A percentile compares a stretch with the other conserved stretches of the same genome.
These are phyloP conservation scores for Mycosphaerella sp. DNA, from an alignment of 2,329 filamentous ascomycete species.

Conservation along the genomic window DNA sequence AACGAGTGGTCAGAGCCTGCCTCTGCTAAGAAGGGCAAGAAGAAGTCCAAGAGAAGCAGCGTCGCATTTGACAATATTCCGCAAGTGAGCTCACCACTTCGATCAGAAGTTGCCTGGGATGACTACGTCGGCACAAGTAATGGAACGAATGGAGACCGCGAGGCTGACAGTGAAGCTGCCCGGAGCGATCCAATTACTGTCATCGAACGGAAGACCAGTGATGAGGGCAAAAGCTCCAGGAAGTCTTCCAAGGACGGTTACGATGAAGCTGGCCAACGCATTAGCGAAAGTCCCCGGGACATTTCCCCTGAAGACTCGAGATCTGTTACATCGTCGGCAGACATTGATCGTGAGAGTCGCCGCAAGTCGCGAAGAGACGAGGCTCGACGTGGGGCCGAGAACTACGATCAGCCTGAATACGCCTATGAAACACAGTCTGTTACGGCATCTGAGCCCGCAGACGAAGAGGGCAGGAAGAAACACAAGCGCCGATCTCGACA, in stretches of 20 bases:
- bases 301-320: constrained; percentile 24
- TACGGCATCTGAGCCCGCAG: constrained; percentile 38
- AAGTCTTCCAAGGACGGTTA: constrained; percentile 9
- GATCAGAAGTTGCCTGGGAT: constrained; percentile 41
- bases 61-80: constrained; percentile 33
- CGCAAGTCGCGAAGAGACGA: constrained; percentile 30
- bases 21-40: constrained; percentile 37
- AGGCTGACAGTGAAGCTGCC: constrained; percentile 11
- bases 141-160: constrained; percentile 10
- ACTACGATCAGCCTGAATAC: constrained; percentile 32
- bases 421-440: constrained; percentile 38
- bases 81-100: constrained; percentile 39
- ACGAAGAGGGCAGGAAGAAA: constrained; percentile 36
- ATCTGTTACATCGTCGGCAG: constrained; percentile 28
- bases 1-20: constrained; percentile 14
- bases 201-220: constrained; percentile 7
- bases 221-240: constrained; percentile 8
- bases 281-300: constrained; percentile 17
- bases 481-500: constrained; percentile 38
- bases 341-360: constrained; percentile 30
- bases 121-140: constrained; percentile 35
- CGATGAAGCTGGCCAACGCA: constrained; percentile 8
- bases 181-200: constrained; percentile 16
- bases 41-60: constrained; percentile 41
- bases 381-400: constrained; percentile 29